Base-by-base conservation (phyloP, 2,329 filamentous ascomycete genomes). In the Microdochium nivale region DNA sequence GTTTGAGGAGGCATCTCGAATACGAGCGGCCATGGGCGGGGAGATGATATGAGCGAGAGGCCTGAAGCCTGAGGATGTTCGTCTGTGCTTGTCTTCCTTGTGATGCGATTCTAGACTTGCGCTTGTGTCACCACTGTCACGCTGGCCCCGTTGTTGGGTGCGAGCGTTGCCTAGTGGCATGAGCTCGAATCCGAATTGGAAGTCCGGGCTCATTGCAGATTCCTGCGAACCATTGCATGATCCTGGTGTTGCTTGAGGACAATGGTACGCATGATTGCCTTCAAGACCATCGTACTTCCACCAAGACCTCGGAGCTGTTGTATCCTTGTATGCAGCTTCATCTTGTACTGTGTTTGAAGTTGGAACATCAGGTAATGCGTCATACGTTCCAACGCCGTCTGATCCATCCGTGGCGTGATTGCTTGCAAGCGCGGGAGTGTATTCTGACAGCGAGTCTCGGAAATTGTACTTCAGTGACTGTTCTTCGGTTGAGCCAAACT, bases 401-500 rank as follows among this genome's bases (percentile, higher is more conserved):
- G 37, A 23, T 21, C 50, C 47, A 25, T 46, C 16, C 25, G 23
- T 49, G 4, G 53, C 55, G 46, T 56, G 48, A 9, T 53, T 54
- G n/a, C 51, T 58, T 2, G 52, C 54, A 35, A 25, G 43, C 4
- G 55, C 52, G 32, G 44, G 49, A 19, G 54, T 49, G 25, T 61
- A 63, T 9, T 62, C 59, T 1, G 62, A 64, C 14, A 52, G 25
- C 10, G 63, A 65, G 44, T 66, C 63, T 1, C 63, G 59, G 33
- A 66, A 66, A 0, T 60, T 59, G 40, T 63, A 65, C 16, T 58
- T 59, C 1, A 59, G 57, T 10, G 55, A 56, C 7, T 52, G 54
- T n/a, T 55, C 56, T 4, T 54, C 32, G 8, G 55, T 54, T 21
- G 56, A 35, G 13, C 57, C 53, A 47, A 52, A 56, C 7, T 40